Evolutionary conservation across 768 basidiomycete genomes (phyloP).

Genomic region (Trametes cubensis): DNA sequence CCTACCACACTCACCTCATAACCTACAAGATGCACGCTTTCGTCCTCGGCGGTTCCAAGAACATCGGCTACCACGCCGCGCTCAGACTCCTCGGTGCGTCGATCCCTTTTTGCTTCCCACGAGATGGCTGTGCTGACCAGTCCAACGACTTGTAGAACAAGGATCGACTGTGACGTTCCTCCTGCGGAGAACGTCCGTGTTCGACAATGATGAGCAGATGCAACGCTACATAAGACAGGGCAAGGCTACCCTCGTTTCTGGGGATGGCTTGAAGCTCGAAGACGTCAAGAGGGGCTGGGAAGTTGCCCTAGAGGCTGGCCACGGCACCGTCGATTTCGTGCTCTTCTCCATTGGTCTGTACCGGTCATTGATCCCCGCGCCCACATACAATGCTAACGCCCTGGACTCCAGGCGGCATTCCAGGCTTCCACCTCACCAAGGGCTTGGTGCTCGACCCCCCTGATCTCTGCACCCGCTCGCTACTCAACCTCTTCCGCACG

Average conservation of each 20-base stretch:
- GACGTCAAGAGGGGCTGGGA: slow-evolving; percentile 59
- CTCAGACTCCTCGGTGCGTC: slow-evolving; percentile 37
- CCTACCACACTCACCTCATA: not conserved
- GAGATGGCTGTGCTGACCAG: not conserved
- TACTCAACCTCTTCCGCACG: slow-evolving; percentile 59
- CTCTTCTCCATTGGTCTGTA: slow-evolving; percentile 64
- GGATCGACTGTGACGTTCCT: slow-evolving; percentile 68
- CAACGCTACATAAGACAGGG: slow-evolving; percentile 53
- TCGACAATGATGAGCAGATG: slow-evolving; percentile 57
- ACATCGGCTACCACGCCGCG: slow-evolving; percentile 42
- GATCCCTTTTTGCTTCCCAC: not conserved
- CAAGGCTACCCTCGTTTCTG: slow-evolving; percentile 56
- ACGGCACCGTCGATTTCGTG: slow-evolving; percentile 49
- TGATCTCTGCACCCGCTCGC: slow-evolving; percentile 59
- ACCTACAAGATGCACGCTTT: slow-evolving; percentile 34
- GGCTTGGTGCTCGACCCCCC: slow-evolving; percentile 53
- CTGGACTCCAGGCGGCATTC: slow-evolving; percentile 44
- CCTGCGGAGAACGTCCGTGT: slow-evolving; percentile 52
- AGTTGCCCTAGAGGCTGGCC: slow-evolving; percentile 30
- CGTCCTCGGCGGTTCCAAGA: slow-evolving; percentile 43
- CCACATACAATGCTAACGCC: not conserved
- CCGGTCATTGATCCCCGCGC: not conserved
- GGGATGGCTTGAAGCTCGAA: slow-evolving; percentile 57
- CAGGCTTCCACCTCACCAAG: slow-evolving; percentile 48
- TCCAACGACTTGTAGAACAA: slow-evolving; percentile 40